Evolutionary conservation across 495 filamentous ascomycete genomes (phyloP).

Genomic region (Neurospora sp.): DNA sequence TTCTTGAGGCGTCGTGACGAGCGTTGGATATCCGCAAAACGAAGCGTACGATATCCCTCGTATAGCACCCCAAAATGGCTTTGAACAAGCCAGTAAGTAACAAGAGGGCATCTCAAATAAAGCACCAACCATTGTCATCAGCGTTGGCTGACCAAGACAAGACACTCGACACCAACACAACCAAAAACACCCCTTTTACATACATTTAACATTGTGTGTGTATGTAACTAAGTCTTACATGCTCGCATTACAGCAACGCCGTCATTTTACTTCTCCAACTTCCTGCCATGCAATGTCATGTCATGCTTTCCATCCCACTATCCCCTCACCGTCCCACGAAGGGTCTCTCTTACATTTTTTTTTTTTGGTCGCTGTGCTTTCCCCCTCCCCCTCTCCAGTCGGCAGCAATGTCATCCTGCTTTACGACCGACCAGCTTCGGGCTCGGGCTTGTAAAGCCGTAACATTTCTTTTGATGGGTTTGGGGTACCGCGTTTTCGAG

Average conservation of each 20-base stretch:
- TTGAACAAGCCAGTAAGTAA: too few species aligned
- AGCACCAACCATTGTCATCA: background rate
- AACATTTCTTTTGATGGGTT: too few species aligned
- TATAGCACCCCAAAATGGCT: too few species aligned
- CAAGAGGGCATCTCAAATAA: background rate
- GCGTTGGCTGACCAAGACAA: background rate
- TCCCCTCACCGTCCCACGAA: background rate
- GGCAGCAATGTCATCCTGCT: background rate
- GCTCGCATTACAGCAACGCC: background rate
- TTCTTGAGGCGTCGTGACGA: background rate
- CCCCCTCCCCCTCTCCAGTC: background rate
- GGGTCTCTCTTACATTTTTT: background rate
- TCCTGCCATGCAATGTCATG: background rate
- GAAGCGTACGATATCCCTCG: background rate
- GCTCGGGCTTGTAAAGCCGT: background rate
- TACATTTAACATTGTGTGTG: background rate
- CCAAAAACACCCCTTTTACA: background rate
- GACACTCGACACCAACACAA: background rate
- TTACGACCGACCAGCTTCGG: background rate
- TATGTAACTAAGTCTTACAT: background rate
- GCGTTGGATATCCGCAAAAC: background rate
- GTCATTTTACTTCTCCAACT: too few species aligned
- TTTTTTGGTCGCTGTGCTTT: too few species aligned
- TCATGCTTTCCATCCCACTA: background rate
- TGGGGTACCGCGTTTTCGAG: too few species aligned